These are phyloP conservation scores for Neocucurbitaria cava DNA, from an alignment of 2,329 filamentous ascomycete species.

Conservation along the genomic window DNA sequence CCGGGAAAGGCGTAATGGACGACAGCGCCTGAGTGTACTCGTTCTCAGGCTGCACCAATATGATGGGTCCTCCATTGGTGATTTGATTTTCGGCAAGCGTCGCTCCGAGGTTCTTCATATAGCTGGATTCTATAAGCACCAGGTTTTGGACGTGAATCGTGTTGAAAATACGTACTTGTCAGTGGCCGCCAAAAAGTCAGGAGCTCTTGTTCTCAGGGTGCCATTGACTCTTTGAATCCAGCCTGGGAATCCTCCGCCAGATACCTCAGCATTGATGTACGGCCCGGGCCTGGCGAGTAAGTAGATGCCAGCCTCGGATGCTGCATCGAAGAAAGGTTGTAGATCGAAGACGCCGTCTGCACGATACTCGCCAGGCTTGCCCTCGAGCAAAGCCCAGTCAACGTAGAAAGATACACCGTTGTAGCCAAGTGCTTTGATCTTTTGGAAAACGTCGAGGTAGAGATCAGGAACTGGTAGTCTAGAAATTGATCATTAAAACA, in stretches of 20 bases:
- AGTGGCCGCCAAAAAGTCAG: conserved; percentile 70
- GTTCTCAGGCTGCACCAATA: conserved; percentile 82
- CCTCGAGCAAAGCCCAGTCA: conserved; percentile 80
- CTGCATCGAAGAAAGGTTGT: conserved; percentile 78
- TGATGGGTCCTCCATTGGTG: conserved; percentile 80
- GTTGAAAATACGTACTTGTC: conserved; percentile 60
- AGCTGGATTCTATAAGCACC: conserved; percentile 49
- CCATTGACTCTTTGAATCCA: conserved; percentile 77
- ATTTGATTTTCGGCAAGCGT: conserved; percentile 79
- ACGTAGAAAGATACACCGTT: conserved; percentile 81
- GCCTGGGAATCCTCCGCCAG: conserved; percentile 80
- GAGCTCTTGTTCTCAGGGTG: conserved; percentile 67
- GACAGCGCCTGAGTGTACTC: conserved; percentile 69
- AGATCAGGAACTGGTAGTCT: conserved; percentile 67
- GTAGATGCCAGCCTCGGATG: conserved; percentile 75
- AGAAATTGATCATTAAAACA: conserved; percentile 11
- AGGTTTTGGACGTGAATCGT: neutral
- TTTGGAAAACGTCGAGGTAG: conserved; percentile 79
- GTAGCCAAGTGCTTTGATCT: conserved; percentile 81
- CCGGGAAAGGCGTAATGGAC: conserved; percentile 64
- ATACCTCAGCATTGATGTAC: conserved; percentile 80
- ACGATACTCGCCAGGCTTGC: conserved; percentile 71
- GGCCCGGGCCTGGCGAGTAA: conserved; percentile 73
- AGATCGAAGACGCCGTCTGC: conserved; percentile 76
- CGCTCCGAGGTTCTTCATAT: conserved; percentile 66